Percentiles rank a stretch among this genome's conserved stretches.
phyloP scores from a whole-genome alignment of 2,329 filamentous ascomycete species.

The Cadophora gregata region DNA sequence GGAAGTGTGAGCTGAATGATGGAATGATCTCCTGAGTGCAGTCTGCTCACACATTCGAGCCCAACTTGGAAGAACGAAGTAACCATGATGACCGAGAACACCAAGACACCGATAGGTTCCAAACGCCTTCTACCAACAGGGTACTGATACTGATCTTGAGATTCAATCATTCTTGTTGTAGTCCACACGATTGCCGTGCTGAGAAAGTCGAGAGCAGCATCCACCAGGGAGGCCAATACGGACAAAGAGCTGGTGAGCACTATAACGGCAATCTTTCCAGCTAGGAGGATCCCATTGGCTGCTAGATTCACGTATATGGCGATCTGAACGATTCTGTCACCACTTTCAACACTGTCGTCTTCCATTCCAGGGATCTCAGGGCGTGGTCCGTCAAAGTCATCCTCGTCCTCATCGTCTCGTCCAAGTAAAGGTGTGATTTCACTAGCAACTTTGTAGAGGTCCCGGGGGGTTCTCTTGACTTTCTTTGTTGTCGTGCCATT shows the following conservation, averaged over 20 bases:
- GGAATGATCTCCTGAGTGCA: conserved; percentile 55
- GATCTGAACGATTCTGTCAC: conserved; percentile 77
- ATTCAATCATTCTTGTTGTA: conserved; percentile 62
- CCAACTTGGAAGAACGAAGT: conserved; percentile 66
- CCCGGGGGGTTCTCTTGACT: conserved; percentile 81
- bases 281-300: conserved; percentile 63
- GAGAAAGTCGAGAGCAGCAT: conserved; percentile 65
- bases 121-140: conserved; percentile 62
- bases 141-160: conserved; percentile 51
- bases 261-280: conserved; percentile 61
- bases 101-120: conserved; percentile 66
- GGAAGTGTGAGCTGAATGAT: conserved; percentile 57
- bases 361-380: conserved; percentile 73
- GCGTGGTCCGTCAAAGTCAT: conserved; percentile 51
- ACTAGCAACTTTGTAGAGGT: conserved; percentile 75
- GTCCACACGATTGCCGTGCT: conserved; percentile 66
- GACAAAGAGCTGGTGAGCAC: conserved; percentile 63
- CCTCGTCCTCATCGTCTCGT: conserved; percentile 50
- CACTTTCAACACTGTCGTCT: conserved; percentile 75
- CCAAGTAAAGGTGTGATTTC: conserved; percentile 67
- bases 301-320: conserved; percentile 78
- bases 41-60: conserved; percentile 63
- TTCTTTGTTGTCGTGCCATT: conserved; percentile 52
- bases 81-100: conserved; percentile 69
- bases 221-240: conserved; percentile 65